Evolutionary conservation across 495 filamentous ascomycete genomes (phyloP), one percentile per base, ranked within the genome.

Genomic region (Penicillium mononematosum): DNA sequence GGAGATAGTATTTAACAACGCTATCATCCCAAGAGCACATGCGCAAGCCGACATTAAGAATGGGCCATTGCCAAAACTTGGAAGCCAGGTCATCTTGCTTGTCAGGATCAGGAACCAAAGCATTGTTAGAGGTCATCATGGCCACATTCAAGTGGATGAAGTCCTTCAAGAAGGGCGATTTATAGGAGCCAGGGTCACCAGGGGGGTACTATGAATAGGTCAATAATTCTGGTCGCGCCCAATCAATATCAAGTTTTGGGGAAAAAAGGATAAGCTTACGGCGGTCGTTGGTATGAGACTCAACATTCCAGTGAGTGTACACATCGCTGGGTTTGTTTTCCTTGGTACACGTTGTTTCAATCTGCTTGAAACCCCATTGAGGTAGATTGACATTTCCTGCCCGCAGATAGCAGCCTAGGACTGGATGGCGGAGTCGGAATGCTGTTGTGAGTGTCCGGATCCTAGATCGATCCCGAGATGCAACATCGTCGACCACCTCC

Each of bases 71-170:
- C 94, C 94, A 98, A 78, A 92, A 96, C 55, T 92, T 83, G 19
- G 94, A 98, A 43, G 94, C 95, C 29, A 98, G 81, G 69, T 98
- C 94, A 68, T 98, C 94, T 74, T 98, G 94, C 81, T 98, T 98
- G 72, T 98, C 94, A 4, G 94, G 95, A 66, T 98, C 95, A 11
- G 94, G 94, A 43, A 98, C 92, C 20, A 98, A 83, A 39, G 94
- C 94, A 70, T 98, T 98, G 78, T 98, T 98, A 14, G 95, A 98
- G 17, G 94, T 98, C 95, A 98, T 97, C 94, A 98, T 98, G 52
- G 95, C 94, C 56, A 98, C 94, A 72, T 98, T 98, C 46, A 98
- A 70, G 70, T 98, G 94, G 63, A 98, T 84, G 71, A 98, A 98
- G 74, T 98, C 95, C 66, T 91, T 90, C 55, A 95, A 72, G 79